Base-by-base conservation (phyloP, 192 early-diverging fungal species). In the Linderina pennispora region DNA sequence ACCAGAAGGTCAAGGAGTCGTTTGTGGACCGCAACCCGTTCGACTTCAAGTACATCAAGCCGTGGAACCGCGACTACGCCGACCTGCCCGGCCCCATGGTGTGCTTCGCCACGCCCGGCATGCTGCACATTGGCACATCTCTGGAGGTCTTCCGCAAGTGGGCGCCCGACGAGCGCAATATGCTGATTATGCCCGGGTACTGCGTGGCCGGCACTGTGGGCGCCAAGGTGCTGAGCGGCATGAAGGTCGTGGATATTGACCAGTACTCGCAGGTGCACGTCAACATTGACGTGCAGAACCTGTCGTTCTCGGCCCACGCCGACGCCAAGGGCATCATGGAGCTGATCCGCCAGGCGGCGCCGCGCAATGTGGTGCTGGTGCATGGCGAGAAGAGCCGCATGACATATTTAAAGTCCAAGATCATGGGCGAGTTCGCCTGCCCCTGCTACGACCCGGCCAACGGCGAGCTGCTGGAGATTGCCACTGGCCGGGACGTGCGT, bases 261-360 rank as follows among this genome's bases (percentile, higher is more conserved):
- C 57, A 73, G 17, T 84, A 78, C 41, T 88, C 82, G 9, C 67
- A 68, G 23, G 74, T 90, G 6, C 57, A 85, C 20, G 92, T 95
- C 37, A 92, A 94, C 32, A 60, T 96, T n/a, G 83, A 87, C 53
- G 92, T 99, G 40, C 77, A 90, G 50, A 94, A 97, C 58, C 65
- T 99, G 19, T 94, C 91, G 0, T 99, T 99, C 56, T 92, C 89
- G 47, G 96, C 94, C 0, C 96, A 99, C 33, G 94, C 96, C 1
- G 96, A 99, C 53, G 87, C 92, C 8, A 96, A 97, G 62, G 96
- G 96, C 4, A 99, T 99, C 46, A 81, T 99, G 85, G 85, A 91
- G 69, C 75, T 99, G 22, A 91, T 96, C 44, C 79, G 81, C 4
- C 89, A 94, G 70, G 91, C 89, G 33, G 80, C 87, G 40, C 86